These are phyloP conservation scores for Isabelozyma heimii DNA, from an alignment of 805 yeast species.

Conservation along the genomic window DNA sequence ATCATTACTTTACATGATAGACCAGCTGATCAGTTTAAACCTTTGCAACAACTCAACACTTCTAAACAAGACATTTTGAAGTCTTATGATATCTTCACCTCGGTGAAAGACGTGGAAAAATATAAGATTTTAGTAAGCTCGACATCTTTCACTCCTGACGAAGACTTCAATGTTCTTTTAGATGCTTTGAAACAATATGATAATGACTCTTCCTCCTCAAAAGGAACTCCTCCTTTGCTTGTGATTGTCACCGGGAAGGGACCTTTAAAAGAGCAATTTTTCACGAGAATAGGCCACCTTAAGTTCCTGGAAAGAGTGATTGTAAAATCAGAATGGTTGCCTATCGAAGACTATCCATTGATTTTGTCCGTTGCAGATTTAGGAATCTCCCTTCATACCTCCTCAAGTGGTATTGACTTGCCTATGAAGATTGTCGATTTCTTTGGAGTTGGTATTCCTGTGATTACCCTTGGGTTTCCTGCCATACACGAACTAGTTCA, in stretches of 20 bases:
- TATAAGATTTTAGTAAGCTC: slow-evolving; percentile 78
- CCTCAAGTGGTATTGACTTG: slow-evolving; percentile 89
- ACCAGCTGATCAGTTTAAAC: slow-evolving; percentile 69
- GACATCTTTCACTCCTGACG: slow-evolving; percentile 96
- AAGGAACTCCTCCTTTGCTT: slow-evolving; percentile 42
- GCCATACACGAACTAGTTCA: slow-evolving; percentile 78
- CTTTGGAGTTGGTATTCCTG: slow-evolving; percentile 96
- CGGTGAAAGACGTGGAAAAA: slow-evolving; percentile 16
- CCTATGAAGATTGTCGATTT: slow-evolving; percentile 98
- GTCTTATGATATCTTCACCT: slow-evolving; percentile 26
- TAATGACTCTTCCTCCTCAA: slow-evolving; percentile 4
- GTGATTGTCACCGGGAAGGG: slow-evolving; percentile 97
- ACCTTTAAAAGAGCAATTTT: slow-evolving; percentile 62
- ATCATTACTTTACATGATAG: slow-evolving; percentile 78
- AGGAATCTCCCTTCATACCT: slow-evolving; percentile 86
- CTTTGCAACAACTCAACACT: slow-evolving; percentile 34
- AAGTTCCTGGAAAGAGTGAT: slow-evolving; percentile 47
- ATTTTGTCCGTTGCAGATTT: slow-evolving; percentile 76
- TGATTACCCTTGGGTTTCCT: slow-evolving; percentile 69
- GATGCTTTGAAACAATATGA: slow-evolving; percentile 68
- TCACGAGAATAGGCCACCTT: slow-evolving; percentile 42
- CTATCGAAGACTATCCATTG: slow-evolving; percentile 74
- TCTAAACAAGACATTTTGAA: slow-evolving; percentile 27
- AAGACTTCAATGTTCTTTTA: slow-evolving; percentile 70
- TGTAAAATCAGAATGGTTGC: slow-evolving; percentile 72